Conservation (phyloP, 2,329 filamentous ascomycete species). For the Diaporthe ampelina region DNA sequence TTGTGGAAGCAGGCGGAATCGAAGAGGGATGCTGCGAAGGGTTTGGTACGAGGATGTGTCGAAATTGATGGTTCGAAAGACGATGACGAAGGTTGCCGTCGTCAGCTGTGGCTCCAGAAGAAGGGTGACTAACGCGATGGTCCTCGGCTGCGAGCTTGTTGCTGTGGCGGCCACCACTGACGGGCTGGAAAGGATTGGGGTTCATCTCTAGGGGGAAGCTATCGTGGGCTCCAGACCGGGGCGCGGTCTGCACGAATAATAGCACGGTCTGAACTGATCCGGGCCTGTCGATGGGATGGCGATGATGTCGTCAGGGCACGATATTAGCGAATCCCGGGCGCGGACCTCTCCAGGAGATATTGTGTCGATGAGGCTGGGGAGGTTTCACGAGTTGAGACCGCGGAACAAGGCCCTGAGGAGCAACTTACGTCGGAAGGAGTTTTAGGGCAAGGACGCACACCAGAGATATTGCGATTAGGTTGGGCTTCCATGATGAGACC, state of each 20-base stretch:
- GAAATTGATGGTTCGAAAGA: neutral
- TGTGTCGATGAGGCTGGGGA: slow-evolving; percentile 39
- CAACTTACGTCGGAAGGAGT: slow-evolving; percentile 29
- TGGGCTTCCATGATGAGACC: slow-evolving; percentile 29
- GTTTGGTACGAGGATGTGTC: neutral
- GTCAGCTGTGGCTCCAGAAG: slow-evolving; percentile 8
- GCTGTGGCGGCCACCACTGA: neutral
- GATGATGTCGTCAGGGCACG: neutral
- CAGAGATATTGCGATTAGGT: slow-evolving; percentile 11
- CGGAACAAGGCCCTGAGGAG: slow-evolving; percentile 33
- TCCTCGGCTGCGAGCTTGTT: slow-evolving; percentile 8
- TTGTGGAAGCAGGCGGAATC: neutral
- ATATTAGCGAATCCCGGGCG: neutral
- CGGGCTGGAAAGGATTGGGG: neutral
- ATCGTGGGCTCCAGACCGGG: neutral
- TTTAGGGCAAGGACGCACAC: slow-evolving; percentile 9
- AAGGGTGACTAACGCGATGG: slow-evolving; percentile 22
- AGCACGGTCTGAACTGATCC: slow-evolving; percentile 1
- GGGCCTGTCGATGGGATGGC: neutral
- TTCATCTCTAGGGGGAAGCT: slow-evolving; percentile 15
- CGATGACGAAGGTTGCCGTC: slow-evolving; percentile 9
- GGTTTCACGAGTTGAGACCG: slow-evolving; percentile 38
- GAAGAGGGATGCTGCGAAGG: neutral
- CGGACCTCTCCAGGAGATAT: slow-evolving; percentile 1
- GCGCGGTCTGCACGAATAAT: slow-evolving; percentile 10